These are phyloP conservation scores for Pyricularia grisea DNA, from an alignment of 2,329 filamentous ascomycete species.

Conservation along the genomic window DNA sequence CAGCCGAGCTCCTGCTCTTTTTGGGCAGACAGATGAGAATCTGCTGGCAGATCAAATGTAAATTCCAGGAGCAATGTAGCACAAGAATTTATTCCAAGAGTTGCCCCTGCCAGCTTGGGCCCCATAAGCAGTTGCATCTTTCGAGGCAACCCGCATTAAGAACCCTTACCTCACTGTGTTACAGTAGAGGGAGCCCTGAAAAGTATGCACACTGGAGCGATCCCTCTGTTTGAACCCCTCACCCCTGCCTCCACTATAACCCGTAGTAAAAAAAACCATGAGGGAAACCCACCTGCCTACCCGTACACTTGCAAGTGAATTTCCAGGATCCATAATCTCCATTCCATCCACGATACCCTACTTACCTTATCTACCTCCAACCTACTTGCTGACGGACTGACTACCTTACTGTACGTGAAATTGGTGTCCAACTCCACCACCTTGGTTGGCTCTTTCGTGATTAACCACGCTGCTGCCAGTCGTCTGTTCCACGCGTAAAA, in stretches of 20 bases:
- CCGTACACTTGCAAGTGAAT: not conserved
- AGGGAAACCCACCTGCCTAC: not conserved
- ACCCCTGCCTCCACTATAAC: not conserved
- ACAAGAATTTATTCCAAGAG: not conserved
- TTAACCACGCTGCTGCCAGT: not conserved
- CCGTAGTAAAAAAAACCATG: not conserved
- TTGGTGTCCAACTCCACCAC: not conserved
- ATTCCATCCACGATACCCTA: not conserved
- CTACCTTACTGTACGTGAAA: not conserved
- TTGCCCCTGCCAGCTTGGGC: not conserved
- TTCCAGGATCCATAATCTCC: not conserved
- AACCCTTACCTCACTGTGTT: not conserved
- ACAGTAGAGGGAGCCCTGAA: not conserved
- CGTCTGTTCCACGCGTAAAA: not conserved
- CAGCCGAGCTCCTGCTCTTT: not conserved
- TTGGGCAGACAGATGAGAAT: not conserved
- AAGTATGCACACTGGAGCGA: not conserved
- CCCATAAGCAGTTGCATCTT: not conserved
- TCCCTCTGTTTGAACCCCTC: conserved; percentile 1
- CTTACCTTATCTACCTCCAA: not conserved
- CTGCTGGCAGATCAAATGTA: not conserved
- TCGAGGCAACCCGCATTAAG: not conserved
- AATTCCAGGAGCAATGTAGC: not conserved
- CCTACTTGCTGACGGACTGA: not conserved
- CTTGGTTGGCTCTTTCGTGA: not conserved